These are phyloP conservation scores for Aspergillus quadrilineatus DNA, from an alignment of 2,329 filamentous ascomycete genomes.

Conservation along the genomic window DNA sequence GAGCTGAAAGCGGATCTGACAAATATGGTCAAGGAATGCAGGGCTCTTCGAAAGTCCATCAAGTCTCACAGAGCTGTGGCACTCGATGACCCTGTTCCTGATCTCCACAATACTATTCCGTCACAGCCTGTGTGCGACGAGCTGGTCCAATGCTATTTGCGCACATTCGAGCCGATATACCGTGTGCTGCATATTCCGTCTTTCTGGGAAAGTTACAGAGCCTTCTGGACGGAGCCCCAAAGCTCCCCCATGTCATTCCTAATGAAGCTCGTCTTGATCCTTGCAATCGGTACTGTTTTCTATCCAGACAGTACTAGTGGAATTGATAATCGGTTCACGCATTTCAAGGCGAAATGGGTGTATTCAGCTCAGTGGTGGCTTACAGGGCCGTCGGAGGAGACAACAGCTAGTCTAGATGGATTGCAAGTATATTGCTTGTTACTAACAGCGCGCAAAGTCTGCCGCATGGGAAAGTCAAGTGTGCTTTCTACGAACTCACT, in stretches of 20 bases:
- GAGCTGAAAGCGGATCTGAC: conserved; percentile 16
- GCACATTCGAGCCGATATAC: conserved; percentile 33
- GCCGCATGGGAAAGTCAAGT: conserved; percentile 24
- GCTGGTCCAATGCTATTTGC: conserved; percentile 25
- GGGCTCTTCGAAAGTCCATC: conserved; percentile 21
- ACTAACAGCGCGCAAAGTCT: conserved; percentile 31
- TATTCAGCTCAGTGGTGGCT: conserved; percentile 40
- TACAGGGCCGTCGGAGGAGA: conserved; percentile 33
- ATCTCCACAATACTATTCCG: conserved; percentile 22
- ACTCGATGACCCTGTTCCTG: conserved; percentile 22
- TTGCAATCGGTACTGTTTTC: conserved; percentile 33
- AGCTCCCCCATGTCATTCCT: conserved; percentile 20
- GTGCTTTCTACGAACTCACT: conserved; percentile 26
- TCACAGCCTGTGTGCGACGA: conserved; percentile 21
- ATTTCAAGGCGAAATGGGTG: conserved; percentile 27
- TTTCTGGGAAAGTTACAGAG: conserved; percentile 33
- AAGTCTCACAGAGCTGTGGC: conserved; percentile 20
- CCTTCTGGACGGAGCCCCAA: conserved; percentile 28
- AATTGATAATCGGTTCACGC: conserved; percentile 12
- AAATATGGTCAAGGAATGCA: conserved; percentile 18
- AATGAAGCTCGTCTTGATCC: conserved; percentile 33
- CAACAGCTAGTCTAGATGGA: conserved; percentile 28
- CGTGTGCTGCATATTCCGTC: conserved; percentile 36
- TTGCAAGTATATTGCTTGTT: conserved; percentile 38
- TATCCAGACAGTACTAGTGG: conserved; percentile 17